These are phyloP conservation scores for Diaporthe capsici DNA, from an alignment of 2,329 filamentous ascomycete species.

Conservation along the genomic window DNA sequence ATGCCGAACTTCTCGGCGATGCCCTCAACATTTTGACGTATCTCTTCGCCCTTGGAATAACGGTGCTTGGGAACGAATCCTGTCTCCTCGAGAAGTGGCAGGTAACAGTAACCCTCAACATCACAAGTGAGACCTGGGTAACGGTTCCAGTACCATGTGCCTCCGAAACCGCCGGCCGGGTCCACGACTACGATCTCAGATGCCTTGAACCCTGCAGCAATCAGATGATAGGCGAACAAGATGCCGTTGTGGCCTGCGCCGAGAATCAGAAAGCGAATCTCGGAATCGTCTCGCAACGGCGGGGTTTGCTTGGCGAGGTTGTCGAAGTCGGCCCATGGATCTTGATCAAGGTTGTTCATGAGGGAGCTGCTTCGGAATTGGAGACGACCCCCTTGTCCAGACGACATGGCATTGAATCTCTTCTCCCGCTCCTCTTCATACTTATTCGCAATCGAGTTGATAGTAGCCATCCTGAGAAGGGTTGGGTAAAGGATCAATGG, in stretches of 20 bases:
- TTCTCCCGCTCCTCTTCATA: conserved; percentile 4
- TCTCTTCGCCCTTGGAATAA: background rate
- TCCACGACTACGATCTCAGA: background rate
- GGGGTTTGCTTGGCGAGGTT: background rate
- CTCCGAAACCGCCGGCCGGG: conserved; percentile 12
- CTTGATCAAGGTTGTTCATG: background rate
- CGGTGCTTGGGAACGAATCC: background rate
- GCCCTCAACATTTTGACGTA: background rate
- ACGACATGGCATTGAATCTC: background rate
- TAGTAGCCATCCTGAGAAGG: background rate
- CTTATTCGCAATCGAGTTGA: background rate
- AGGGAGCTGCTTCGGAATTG: background rate
- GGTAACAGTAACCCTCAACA: background rate
- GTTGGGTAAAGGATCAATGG: background rate
- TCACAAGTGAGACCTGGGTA: conserved; percentile 50
- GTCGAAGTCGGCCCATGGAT: background rate
- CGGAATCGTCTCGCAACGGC: background rate
- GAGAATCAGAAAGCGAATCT: conserved; percentile 5
- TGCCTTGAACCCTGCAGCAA: background rate
- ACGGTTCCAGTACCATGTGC: conserved; percentile 51
- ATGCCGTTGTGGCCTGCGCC: conserved; percentile 4
- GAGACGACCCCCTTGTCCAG: background rate
- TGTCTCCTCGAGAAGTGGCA: background rate
- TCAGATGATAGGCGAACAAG: background rate
- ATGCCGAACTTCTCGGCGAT: conserved; percentile 3